Base-by-base conservation (phyloP, 2,329 filamentous ascomycete genomes). In the Fusarium xyrophilum region DNA sequence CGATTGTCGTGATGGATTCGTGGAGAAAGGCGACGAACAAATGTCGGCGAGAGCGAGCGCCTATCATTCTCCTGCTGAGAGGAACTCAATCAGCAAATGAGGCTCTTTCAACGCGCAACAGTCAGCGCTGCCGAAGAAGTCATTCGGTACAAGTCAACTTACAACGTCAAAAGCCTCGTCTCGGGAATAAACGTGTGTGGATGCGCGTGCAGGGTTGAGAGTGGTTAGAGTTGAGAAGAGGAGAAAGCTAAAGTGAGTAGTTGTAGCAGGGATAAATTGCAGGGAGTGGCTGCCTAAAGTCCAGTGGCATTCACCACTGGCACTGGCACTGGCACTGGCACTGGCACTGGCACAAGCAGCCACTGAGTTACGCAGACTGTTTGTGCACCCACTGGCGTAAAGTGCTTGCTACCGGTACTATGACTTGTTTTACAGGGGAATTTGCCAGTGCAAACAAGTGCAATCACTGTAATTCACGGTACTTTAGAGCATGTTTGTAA, bases 281-380 rank as follows among this genome's bases (percentile, higher is more conserved):
- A 50, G 30, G 30, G 46, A 9, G 6, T 35, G 12, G 21, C 9
- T 35, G 21, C 46, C 46, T 36, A 36, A n/a, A 15, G 12, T 11
- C 46, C 46, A 50, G 7, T n/a, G 30, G 11, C 15, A 50, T 50
- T 50, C 12, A 25, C n/a, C 21, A 35, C 17, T 48, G 44, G 15
- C 19, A 25, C 15, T 47, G 44, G 8, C 27, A 47, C 27, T 30
- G 14, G 15, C 21, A 35, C 17, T 48, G 44, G 15, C 19, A 25
- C 15, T 47, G 44, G 8, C 27, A 47, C 27, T 30, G 14, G 15
- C 19, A 30, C 19, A 21, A 30, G 13, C 25, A 5, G 43, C 19
- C 27, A 32, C n/a, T 30, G 14, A 10, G n/a, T 32, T 47, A 0
- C 17, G n/a, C n/a, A 32, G 1, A 0, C 0, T 32, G 44, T 23